Percentiles rank a stretch among this genome's conserved stretches.
phyloP scores from a whole-genome alignment of 1,284 basidiomycete species.

The Golubevia pallescens region DNA sequence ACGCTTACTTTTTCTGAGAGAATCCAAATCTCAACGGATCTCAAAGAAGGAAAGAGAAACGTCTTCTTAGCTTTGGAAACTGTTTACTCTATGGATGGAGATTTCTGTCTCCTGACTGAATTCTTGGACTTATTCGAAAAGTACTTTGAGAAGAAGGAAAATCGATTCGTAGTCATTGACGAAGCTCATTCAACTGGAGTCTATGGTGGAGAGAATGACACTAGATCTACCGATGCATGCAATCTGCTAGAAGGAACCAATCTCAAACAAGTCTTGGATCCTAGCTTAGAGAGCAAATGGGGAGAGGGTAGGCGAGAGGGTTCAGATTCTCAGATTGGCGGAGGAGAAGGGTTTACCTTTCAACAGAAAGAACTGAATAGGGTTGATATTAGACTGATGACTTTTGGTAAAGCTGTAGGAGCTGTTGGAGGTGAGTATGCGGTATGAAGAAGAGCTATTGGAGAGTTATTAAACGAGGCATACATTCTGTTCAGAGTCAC shows the following conservation, averaged over 20 bases:
- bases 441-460: too few species aligned
- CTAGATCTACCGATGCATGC: too few species aligned
- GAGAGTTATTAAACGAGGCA: too few species aligned
- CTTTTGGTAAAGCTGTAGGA: slow-evolving; percentile 58
- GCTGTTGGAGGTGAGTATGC: slow-evolving; percentile 23
- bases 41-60: slow-evolving; percentile 15
- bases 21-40: too few species aligned
- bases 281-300: neutral
- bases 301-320: too few species aligned
- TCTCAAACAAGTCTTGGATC: too few species aligned
- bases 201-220: slow-evolving; percentile 34
- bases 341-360: slow-evolving; percentile 7
- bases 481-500: too few species aligned
- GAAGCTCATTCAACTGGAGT: slow-evolving; percentile 60
- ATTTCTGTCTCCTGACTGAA: slow-evolving; percentile 37
- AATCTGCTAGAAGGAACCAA: too few species aligned
- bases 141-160: slow-evolving; percentile 14
- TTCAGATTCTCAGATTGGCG: neutral
- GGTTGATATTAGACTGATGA: slow-evolving; percentile 44
- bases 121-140: slow-evolving; percentile 18
- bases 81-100: slow-evolving; percentile 65
- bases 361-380: slow-evolving; percentile 10
- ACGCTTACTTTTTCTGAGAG: too few species aligned
- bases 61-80: slow-evolving; percentile 60
- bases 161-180: slow-evolving; percentile 40